Evolutionary conservation across 768 basidiomycete species (phyloP).

Genomic region (Kwoniella mangroviensis): DNA sequence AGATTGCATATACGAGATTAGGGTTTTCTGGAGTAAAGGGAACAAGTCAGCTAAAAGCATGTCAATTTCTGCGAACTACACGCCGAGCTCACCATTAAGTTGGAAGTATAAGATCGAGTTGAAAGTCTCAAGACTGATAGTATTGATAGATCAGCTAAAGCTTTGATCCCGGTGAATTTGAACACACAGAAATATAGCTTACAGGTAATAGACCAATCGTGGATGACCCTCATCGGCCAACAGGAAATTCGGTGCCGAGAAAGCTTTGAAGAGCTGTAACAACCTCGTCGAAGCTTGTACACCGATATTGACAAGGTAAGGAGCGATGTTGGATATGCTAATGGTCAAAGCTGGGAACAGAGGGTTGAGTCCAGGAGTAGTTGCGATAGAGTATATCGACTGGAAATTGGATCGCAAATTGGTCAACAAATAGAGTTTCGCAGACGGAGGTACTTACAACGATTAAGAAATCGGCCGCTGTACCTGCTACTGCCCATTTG

Average conservation of each 20-base stretch:
- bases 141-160: neutral
- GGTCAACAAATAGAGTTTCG: neutral
- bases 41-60: neutral
- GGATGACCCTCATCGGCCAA: constrained; percentile 95
- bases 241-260: constrained; percentile 85
- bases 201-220: constrained; percentile 89
- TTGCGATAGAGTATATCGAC: constrained; percentile 88
- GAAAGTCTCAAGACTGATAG: constrained; percentile 80
- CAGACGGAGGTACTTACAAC: constrained; percentile 65
- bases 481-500: constrained; percentile 76
- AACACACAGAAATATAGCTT: constrained; percentile 1
- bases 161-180: neutral
- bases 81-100: constrained; percentile 58
- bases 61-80: neutral
- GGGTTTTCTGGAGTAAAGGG: constrained; percentile 69
- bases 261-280: constrained; percentile 86
- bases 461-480: constrained; percentile 83
- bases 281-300: constrained; percentile 81
- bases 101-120: constrained; percentile 80
- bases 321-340: constrained; percentile 82
- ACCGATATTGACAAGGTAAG: constrained; percentile 79
- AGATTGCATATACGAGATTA: constrained; percentile 81
- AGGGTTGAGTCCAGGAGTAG: constrained; percentile 81
- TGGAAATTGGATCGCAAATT: constrained; percentile 49
- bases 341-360: constrained; percentile 93